Conservation (phyloP, 2,329 filamentous ascomycete genomes). For the Diaporthe ampelina region DNA sequence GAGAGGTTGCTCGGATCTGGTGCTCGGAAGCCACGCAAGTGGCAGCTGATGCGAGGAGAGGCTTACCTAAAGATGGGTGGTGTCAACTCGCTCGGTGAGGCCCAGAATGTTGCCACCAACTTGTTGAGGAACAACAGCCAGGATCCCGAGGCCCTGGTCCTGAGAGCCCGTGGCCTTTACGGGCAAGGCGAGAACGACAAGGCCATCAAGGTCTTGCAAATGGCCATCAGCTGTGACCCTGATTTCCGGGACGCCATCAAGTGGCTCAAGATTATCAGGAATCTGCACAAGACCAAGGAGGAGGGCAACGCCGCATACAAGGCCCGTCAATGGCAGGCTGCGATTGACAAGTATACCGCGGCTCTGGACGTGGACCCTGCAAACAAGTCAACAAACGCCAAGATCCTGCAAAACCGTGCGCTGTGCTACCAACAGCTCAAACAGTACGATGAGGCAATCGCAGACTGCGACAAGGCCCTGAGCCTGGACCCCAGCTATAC, state of each 20-base stretch:
- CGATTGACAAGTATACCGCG: constrained; percentile 86
- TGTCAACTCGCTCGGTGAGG: constrained; percentile 89
- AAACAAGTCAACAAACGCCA: constrained; percentile 94
- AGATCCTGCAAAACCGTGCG: constrained; percentile 93
- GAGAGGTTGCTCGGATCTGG: constrained; percentile 81
- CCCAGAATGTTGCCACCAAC: constrained; percentile 91
- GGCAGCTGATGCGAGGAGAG: constrained; percentile 92
- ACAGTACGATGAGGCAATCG: constrained; percentile 84
- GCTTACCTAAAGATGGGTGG: constrained; percentile 94
- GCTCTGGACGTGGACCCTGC: constrained; percentile 87
- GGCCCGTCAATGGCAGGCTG: constrained; percentile 81
- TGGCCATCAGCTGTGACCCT: constrained; percentile 90
- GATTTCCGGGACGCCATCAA: constrained; percentile 92
- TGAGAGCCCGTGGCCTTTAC: constrained; percentile 90
- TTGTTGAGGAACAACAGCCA: constrained; percentile 88
- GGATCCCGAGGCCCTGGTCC: constrained; percentile 92
- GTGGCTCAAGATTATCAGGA: constrained; percentile 90
- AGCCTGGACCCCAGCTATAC: constrained; percentile 85
- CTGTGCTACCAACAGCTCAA: constrained; percentile 87
- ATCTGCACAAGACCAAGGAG: constrained; percentile 92
- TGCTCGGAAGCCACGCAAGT: constrained; percentile 89
- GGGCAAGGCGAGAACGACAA: constrained; percentile 95
- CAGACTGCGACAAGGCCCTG: constrained; percentile 88
- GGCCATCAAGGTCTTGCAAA: constrained; percentile 91
- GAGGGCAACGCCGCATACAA: constrained; percentile 95